Conservation (phyloP, 139 green algal species). For the Chlamydomonas schloesseri region DNA sequence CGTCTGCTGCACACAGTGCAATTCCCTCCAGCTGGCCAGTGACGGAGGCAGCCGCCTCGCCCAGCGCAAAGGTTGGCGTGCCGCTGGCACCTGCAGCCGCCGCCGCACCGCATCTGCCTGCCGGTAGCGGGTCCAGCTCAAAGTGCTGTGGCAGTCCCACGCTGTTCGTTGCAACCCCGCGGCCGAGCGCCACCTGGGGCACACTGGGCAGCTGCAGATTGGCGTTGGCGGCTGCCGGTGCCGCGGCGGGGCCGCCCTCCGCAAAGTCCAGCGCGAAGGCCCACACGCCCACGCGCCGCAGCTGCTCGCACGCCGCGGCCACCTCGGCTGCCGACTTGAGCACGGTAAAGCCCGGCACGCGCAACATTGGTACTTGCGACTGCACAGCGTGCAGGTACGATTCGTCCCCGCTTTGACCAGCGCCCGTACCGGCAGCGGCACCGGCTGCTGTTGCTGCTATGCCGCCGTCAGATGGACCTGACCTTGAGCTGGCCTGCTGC, state of each 20-base stretch:
- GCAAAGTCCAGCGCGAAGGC: slow-evolving; percentile 35
- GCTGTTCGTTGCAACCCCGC: background rate
- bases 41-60: slow-evolving; percentile 6
- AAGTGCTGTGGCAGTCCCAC: slow-evolving; percentile 32
- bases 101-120: background rate
- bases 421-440: no score
- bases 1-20: slow-evolving; percentile 54
- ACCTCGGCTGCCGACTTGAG: slow-evolving; percentile 14
- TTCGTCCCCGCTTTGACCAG: no score
- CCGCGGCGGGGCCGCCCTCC: background rate
- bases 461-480: no score
- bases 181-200: slow-evolving; percentile 22
- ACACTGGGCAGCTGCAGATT: background rate
- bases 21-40: slow-evolving; percentile 54
- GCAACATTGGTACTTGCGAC: background rate
- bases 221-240: background rate
- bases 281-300: background rate
- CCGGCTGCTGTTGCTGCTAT: no score
- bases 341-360: background rate
- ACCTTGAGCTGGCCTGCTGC: no score
- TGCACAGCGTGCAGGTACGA: background rate
- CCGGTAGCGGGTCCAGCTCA: background rate
- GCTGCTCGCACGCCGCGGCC: background rate
- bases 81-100: background rate
- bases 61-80: background rate